Evolutionary conservation across 805 yeast genomes (phyloP).

Genomic region (Sungouiozyma intestinalis): DNA sequence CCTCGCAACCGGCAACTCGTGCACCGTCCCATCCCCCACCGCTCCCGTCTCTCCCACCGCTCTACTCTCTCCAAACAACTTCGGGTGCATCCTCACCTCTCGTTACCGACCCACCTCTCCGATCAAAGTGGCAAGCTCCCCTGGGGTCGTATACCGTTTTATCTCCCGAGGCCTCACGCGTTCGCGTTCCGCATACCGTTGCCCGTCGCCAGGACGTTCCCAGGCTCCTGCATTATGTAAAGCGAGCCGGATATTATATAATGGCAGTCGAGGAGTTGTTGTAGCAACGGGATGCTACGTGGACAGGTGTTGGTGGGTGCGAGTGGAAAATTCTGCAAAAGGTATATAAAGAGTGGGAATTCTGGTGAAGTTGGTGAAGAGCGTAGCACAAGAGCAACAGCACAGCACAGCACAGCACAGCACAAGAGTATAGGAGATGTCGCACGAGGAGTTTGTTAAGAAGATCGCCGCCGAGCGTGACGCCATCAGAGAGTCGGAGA

Average conservation of each 20-base stretch:
- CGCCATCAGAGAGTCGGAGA: conserved; percentile 57
- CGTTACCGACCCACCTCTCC: too few species aligned
- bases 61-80: too few species aligned
- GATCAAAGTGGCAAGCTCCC: too few species aligned
- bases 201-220: not conserved
- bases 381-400: too few species aligned
- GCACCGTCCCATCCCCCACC: too few species aligned
- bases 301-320: too few species aligned
- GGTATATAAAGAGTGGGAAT: not conserved
- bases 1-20: not conserved
- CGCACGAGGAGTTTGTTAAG: conserved; percentile 46
- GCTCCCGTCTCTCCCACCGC: too few species aligned
- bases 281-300: not conserved
- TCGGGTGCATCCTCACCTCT: too few species aligned
- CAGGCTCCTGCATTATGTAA: not conserved
- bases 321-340: too few species aligned
- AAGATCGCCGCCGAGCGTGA: conserved; percentile 59
- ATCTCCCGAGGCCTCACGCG: not conserved
- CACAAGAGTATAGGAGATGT: conserved; percentile 6
- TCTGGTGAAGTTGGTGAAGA: not conserved
- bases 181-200: not conserved
- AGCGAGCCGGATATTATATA: not conserved
- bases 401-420: too few species aligned
- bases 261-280: not conserved
- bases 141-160: not conserved